Percentiles rank a stretch among this genome's conserved stretches.
phyloP scores from a whole-genome alignment of 805 yeast species.

The Blastobotrys peoriensis region DNA sequence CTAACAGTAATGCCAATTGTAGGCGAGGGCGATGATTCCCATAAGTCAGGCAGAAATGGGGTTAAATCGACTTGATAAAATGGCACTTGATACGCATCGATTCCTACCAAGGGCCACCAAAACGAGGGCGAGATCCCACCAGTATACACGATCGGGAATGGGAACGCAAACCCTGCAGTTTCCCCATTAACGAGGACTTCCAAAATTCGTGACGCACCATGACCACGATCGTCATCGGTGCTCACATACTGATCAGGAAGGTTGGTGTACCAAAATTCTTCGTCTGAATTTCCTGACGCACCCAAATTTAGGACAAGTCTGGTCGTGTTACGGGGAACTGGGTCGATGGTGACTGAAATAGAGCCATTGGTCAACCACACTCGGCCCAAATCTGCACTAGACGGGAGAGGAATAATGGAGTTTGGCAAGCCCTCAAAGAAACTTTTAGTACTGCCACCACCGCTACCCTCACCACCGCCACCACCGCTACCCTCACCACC shows the following conservation, averaged over 20 bases:
- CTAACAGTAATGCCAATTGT: constrained; percentile 10
- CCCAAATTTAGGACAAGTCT: constrained; percentile 51
- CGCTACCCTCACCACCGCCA: no score
- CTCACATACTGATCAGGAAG: constrained; percentile 17
- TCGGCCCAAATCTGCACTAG: background rate
- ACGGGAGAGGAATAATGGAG: constrained; percentile 48
- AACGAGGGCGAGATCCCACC: constrained; percentile 78
- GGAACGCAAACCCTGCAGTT: constrained; percentile 55
- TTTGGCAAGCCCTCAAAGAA: constrained; percentile 60
- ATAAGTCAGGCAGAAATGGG: constrained; percentile 58
- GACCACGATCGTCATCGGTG: constrained; percentile 33
- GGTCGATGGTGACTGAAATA: background rate
- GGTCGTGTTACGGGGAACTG: constrained; percentile 50
- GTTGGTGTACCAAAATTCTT: constrained; percentile 81
- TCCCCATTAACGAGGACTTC: constrained; percentile 55
- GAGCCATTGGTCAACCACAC: background rate
- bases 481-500: no score
- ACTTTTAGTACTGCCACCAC: no score
- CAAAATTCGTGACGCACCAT: constrained; percentile 66
- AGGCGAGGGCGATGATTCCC: constrained; percentile 35
- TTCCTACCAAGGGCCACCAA: constrained; percentile 77
- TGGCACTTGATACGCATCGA: constrained; percentile 68
- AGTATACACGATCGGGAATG: constrained; percentile 69
- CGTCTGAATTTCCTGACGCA: constrained; percentile 73
- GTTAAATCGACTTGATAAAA: constrained; percentile 65